Percentiles rank a stretch among this genome's conserved stretches.
phyloP scores from a whole-genome alignment of 768 basidiomycete genomes.

The Phallus indusiatus region DNA sequence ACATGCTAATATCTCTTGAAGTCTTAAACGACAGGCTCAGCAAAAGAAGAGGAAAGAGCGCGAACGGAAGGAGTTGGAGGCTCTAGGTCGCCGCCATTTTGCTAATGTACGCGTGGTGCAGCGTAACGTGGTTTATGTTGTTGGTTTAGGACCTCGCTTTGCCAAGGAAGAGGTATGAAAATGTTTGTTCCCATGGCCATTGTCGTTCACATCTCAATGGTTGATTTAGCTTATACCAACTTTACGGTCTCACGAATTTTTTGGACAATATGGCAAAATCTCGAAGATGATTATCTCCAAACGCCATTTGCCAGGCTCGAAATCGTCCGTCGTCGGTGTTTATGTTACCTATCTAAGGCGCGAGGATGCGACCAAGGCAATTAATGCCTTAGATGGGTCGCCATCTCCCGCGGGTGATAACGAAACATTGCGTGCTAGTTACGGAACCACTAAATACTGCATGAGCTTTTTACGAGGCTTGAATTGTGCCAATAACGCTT shows the following conservation, averaged over 20 bases:
- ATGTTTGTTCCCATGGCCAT: background rate
- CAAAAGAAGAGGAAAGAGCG: slow-evolving; percentile 93
- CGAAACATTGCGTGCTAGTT: slow-evolving; percentile 85
- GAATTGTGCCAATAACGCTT: slow-evolving; percentile 77
- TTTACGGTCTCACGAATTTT: slow-evolving; percentile 90
- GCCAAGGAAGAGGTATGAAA: slow-evolving; percentile 87
- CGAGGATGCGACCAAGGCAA: slow-evolving; percentile 91
- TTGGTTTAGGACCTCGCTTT: slow-evolving; percentile 88
- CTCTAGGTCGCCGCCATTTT: slow-evolving; percentile 73
- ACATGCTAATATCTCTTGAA: slow-evolving; percentile 25
- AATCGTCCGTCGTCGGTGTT: slow-evolving; percentile 74
- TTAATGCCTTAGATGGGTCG: slow-evolving; percentile 86
- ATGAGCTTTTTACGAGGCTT: slow-evolving; percentile 86
- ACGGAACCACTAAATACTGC: slow-evolving; percentile 97
- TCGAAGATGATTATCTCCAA: slow-evolving; percentile 90
- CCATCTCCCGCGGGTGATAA: slow-evolving; percentile 83
- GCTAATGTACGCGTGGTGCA: slow-evolving; percentile 96
- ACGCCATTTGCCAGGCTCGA: slow-evolving; percentile 66
- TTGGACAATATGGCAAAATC: slow-evolving; percentile 98
- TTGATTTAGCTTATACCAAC: slow-evolving; percentile 74
- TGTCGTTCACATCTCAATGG: slow-evolving; percentile 3
- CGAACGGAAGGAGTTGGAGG: slow-evolving; percentile 90
- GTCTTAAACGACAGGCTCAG: slow-evolving; percentile 89
- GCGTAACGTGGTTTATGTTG: slow-evolving; percentile 91
- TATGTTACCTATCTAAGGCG: slow-evolving; percentile 94